Conservation (phyloP, 352 stramenopile species). For the Phytophthora litchii region DNA sequence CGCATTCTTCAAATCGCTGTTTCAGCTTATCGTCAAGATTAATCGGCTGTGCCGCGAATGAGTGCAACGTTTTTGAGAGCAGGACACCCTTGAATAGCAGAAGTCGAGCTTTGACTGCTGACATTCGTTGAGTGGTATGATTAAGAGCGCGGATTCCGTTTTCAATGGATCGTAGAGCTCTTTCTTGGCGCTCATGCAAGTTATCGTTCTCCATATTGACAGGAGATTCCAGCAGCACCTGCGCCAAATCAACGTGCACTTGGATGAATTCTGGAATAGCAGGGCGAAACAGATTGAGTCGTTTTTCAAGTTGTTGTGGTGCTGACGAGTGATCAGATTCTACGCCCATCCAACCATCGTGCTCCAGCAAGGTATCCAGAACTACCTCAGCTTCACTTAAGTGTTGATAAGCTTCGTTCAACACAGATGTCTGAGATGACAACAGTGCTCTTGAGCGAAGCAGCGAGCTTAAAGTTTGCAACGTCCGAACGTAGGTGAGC, state of each 20-base stretch:
- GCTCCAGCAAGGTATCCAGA: slow-evolving; percentile 51
- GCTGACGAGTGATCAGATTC: slow-evolving; percentile 4
- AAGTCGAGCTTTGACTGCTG: slow-evolving; percentile 47
- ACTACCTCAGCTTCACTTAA: slow-evolving; percentile 49
- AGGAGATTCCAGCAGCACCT: slow-evolving; percentile 54
- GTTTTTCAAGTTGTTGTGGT: slow-evolving; percentile 26
- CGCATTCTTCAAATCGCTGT: slow-evolving; percentile 31
- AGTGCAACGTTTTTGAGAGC: slow-evolving; percentile 46
- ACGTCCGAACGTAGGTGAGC: slow-evolving; percentile 39
- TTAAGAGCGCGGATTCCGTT: slow-evolving; percentile 42
- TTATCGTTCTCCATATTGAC: slow-evolving; percentile 26
- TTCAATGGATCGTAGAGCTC: slow-evolving; percentile 41
- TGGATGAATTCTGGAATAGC: slow-evolving; percentile 55
- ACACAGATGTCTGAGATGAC: slow-evolving; percentile 5
- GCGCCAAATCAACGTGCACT: slow-evolving; percentile 54
- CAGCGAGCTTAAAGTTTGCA: slow-evolving; percentile 50
- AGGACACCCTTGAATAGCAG: slow-evolving; percentile 59
- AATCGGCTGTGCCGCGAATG: neutral
- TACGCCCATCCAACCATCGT: slow-evolving; percentile 68
- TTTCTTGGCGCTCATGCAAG: slow-evolving; percentile 15
- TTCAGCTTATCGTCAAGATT: slow-evolving; percentile 4
- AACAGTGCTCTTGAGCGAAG: slow-evolving; percentile 39
- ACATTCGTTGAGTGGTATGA: slow-evolving; percentile 52
- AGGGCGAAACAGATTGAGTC: slow-evolving; percentile 63
- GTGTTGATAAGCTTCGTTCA: slow-evolving; percentile 23